Evolutionary conservation across 2,329 filamentous ascomycete genomes (phyloP).

Genomic region (Neocatenulostroma microsporum): DNA sequence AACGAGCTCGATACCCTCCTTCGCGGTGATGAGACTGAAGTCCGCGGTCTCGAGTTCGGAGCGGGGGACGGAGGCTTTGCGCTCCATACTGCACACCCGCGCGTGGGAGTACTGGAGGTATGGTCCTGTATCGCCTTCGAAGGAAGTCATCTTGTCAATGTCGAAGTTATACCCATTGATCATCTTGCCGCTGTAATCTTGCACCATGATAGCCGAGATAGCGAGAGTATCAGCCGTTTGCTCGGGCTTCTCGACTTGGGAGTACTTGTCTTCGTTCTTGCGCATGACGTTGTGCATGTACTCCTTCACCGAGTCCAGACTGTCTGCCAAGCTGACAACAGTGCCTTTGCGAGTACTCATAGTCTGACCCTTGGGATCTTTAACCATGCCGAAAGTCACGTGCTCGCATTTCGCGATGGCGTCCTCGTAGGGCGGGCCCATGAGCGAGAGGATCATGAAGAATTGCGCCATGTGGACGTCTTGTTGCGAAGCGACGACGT

Average conservation of each 20-base stretch:
- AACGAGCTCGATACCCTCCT: conserved; percentile 64
- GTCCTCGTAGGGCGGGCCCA: conserved; percentile 50
- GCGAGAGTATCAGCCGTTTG: conserved; percentile 79
- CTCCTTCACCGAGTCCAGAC: conserved; percentile 58
- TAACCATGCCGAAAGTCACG: conserved; percentile 60
- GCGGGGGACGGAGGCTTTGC: conserved; percentile 49
- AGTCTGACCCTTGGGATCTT: conserved; percentile 40
- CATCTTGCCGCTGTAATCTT: conserved; percentile 96
- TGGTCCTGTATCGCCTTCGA: conserved; percentile 77
- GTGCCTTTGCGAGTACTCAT: conserved; percentile 57
- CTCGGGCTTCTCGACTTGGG: conserved; percentile 76
- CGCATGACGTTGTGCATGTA: conserved; percentile 98
- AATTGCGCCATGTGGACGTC: conserved; percentile 58
- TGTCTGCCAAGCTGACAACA: conserved; percentile 42
- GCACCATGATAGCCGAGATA: conserved; percentile 93
- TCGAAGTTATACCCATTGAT: conserved; percentile 65
- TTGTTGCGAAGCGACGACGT: conserved; percentile 58
- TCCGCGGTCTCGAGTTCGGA: conserved; percentile 55
- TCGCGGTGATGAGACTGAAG: conserved; percentile 60
- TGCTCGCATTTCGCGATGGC: conserved; percentile 53
- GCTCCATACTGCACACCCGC: conserved; percentile 54
- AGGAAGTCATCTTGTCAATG: conserved; percentile 73
- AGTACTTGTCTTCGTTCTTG: conserved; percentile 83
- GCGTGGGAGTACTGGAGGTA: conserved; percentile 80
- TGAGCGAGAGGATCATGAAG: conserved; percentile 57